Evolutionary conservation across 352 stramenopile species (phyloP), one percentile per base, ranked within the genome.

Genomic region (Phytophthora europaea): DNA sequence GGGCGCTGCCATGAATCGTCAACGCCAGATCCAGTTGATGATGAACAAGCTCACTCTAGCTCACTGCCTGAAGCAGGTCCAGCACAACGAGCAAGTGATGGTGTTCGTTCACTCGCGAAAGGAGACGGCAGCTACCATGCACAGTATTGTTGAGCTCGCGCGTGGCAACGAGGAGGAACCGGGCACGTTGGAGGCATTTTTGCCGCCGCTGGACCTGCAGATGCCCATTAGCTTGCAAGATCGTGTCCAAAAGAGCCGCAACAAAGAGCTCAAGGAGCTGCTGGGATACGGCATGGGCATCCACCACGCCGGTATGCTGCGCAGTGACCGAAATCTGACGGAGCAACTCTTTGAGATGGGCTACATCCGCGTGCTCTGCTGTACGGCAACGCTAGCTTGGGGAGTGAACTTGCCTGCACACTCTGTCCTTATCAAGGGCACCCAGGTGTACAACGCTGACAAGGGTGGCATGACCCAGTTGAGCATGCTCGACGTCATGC

Each of bases 71-170:
- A 77, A 82, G 48, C 88, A 94, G 40, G 80, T 94, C 0, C 70
- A 83, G 45, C 77, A 87, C 40, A 81, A 85, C 13, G 82, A 97
- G 68, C 90, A 97, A 65, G 88, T 99, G 3, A 99, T 99, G 98
- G 97, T 99, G 9, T 99, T 99, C 86, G 98, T 99, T 8, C 98
- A 99, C 80, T 99, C 94, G 16, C 94, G 98, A 36, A 99, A 99
- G 73, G 98, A 99, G 57, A 99, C 98, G 0, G 91, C 95, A 22
- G 91, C 91, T 36, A 99, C 98, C 15, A 98, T 98, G 65, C 90
- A 88, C 40, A 94, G 92, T 6, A 86, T 99, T 9, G 81, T 97
- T 9, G 96, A 99, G 61, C 82, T 95, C 16, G 93, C 97, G 13
- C 83, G 83, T 20, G 81, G 76, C 10, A 87, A 92, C 20, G 85